Percentiles rank a stretch among this genome's conserved stretches.
These are phyloP conservation scores for Paramecium biaurelia DNA, from an alignment of 73 alveolate species.

Conservation along the genomic window DNA sequence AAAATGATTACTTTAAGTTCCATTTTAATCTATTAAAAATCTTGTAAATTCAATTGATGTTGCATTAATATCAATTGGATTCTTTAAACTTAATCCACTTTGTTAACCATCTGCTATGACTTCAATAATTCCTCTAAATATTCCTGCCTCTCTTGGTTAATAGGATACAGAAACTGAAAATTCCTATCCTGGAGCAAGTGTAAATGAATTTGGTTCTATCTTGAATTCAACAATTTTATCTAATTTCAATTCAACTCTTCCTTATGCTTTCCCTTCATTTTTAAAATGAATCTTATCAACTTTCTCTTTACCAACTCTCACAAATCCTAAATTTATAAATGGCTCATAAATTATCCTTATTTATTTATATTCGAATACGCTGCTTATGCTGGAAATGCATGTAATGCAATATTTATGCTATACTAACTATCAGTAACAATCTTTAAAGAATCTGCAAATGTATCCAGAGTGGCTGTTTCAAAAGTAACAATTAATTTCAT, in stretches of 20 bases:
- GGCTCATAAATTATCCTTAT: conserved; percentile 93
- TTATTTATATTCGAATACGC: conserved; percentile 48
- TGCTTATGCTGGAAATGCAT: conserved; percentile 95
- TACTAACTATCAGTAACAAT: conserved; percentile 87
- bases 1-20: conserved; percentile 85
- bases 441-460: conserved; percentile 87
- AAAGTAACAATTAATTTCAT: conserved; percentile 92
- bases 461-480: conserved; percentile 95
- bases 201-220: conserved; percentile 86
- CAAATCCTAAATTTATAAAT: conserved; percentile 91
- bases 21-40: conserved; percentile 74
- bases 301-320: conserved; percentile 87
- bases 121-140: conserved; percentile 91
- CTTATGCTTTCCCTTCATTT: conserved; percentile 95
- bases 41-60: conserved; percentile 93
- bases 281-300: conserved; percentile 85
- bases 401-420: conserved; percentile 83
- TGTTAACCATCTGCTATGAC: conserved; percentile 93
- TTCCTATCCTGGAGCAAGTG: conserved; percentile 87
- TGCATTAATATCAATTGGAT: conserved; percentile 97
- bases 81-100: conserved; percentile 64
- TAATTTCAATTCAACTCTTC: conserved; percentile 83
- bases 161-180: conserved; percentile 77
- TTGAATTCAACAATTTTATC: conserved; percentile 82
- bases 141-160: conserved; percentile 94